Percentiles rank a stretch among this genome's conserved stretches.
Evolutionary conservation across 441 rosid species (phyloP).

Genomic region (Biscutella auriculata): DNA sequence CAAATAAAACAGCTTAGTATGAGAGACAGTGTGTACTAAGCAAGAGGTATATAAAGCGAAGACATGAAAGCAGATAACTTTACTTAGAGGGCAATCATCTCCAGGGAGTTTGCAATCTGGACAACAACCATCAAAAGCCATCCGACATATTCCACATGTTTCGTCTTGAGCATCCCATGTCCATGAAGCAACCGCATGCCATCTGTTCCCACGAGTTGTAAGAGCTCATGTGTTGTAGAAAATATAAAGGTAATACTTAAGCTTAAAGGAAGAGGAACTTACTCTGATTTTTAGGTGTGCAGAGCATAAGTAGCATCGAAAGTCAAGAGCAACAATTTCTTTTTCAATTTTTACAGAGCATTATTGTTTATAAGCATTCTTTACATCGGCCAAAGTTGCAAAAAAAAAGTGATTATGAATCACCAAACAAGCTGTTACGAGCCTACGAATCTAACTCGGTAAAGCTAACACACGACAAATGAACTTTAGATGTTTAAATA

Average conservation of each 20-base stretch:
- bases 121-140: constrained; percentile 96
- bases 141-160: constrained; percentile 91
- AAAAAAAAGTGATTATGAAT: neutral
- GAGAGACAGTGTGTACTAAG: neutral
- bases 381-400: neutral
- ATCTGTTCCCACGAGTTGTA: constrained; percentile 25
- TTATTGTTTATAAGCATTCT: neutral
- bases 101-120: constrained; percentile 88
- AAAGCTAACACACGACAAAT: neutral
- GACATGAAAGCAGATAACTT: constrained; percentile 15
- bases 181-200: constrained; percentile 94
- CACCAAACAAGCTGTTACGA: neutral
- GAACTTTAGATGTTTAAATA: neutral
- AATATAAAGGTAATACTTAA: neutral
- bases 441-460: neutral
- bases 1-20: neutral
- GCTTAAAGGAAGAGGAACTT: neutral
- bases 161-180: constrained; percentile 96
- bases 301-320: constrained; percentile 1
- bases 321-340: constrained; percentile 11
- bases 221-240: constrained; percentile 6
- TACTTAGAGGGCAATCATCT: constrained; percentile 85
- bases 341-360: too few species aligned
- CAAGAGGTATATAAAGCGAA: neutral
- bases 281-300: constrained; percentile 6